Evolutionary conservation across 1,284 basidiomycete species (phyloP), one percentile per base, ranked within the genome.

Genomic region (Malassezia slooffiae): DNA sequence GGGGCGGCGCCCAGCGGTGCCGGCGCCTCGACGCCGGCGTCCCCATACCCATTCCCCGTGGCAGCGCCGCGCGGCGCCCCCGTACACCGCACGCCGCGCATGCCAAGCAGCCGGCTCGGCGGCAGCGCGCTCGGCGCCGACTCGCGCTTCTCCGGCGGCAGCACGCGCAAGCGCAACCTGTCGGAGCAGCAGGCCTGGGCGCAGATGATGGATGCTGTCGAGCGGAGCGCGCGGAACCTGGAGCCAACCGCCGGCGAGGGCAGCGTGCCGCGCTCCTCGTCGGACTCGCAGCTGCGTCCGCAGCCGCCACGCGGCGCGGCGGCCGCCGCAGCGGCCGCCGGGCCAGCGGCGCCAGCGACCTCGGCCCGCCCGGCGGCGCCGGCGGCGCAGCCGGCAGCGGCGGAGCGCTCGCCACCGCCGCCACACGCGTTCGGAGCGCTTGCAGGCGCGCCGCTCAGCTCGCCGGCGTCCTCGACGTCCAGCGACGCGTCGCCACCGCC

Each of bases 161-260:
- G 60, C 37, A 67, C 62, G 24, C 56, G 52, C 16, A 57, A 64
- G 32, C 59, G 66, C 22, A 61, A 63, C n/a, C 47, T 63, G 27
- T 60, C 60, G 21, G 66, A 68, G 41, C 50, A 57, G 3, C 60
- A 68, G 36, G 66, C 66, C 3, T 67, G 61, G 62, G 50, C 59
- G 23, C 55, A 59, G 36, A 59, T 68, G 55, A 60, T 60, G 60
- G 47, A 49, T 8, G 66, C 64, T 2, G 64, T 66, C 5, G 51
- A 59, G 47, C 57, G 56, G 38, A 68, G 64, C 41, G 62, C 59
- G 7, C 52, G 59, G 27, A 66, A 68, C 35, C 26, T 35, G 21
- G 33, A 40, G 19, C 24, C 29, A 6, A 26, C 21, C 19, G 41
- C 32, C 12, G 34, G 19, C 8, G 33, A 32, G 6, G 16, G 22